Base-by-base conservation (phyloP, 352 stramenopile species). In the Peronospora farinosa region DNA sequence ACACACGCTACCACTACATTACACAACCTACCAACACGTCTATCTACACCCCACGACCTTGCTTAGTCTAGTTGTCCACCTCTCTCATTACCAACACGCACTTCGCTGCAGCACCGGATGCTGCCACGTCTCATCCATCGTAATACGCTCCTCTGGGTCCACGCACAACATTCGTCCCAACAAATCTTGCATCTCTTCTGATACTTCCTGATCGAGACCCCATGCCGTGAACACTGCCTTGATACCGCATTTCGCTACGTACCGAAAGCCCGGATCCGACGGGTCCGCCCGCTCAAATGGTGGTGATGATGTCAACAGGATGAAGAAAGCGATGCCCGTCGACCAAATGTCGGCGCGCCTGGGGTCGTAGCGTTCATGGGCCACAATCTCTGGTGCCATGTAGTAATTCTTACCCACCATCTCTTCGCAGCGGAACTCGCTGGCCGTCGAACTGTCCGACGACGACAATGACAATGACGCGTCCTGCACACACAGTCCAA, bases 381-480 rank as follows among this genome's bases (percentile, higher is more conserved):
- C 60, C 30, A 92, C 77, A 40, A 98, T 81, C 69, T 98, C 95
- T 0, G 94, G 95, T n/a, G 89, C 91, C 88, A 98, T 98, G 65
- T 98, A 98, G 56, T 97, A 97, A 44, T 92, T 81, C 61, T 98
- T 98, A 35, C 95, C 95, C 63, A 88, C 78, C 39, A 57, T 72
- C 39, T 84, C 74, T 13, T 67, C 49, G 38, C 77, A 85, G 16
- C 47, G 40, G 83, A 87, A 74, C 11, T 13, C 28, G 31, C 23
- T 17, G 35, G 13, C 43, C n/a, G 39, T 35, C 25, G 30, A 17
- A 43, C 44, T 28, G 16, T 3, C 3, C 36, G 1, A 25, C 3
- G 3, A 21, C 8, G 36, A 27, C 15, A 13, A 41, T 16, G 42
- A 15, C 19, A 25, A 23, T 16, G 38, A 52, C 43, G 30, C 36